Conservation (phyloP, 768 basidiomycete species). For the Tulasnella sp. region DNA sequence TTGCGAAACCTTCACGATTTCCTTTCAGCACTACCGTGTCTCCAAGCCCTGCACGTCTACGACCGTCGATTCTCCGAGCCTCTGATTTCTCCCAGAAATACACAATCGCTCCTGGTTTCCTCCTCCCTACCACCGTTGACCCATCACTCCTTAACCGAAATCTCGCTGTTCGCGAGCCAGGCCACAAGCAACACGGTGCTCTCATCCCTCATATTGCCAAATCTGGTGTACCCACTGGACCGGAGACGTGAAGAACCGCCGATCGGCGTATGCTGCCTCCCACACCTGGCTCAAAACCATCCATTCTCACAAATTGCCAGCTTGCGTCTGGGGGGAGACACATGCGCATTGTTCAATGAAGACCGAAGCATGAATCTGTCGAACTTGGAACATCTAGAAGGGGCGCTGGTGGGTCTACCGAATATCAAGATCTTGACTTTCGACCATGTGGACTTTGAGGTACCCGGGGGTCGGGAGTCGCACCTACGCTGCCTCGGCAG, state of each 20-base stretch:
- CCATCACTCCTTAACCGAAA: too few species aligned
- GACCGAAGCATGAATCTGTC: background rate
- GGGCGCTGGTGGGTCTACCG: background rate
- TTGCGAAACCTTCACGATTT: conserved; percentile 71
- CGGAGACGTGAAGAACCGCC: background rate
- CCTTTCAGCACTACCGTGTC: conserved; percentile 41
- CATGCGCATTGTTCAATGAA: too few species aligned
- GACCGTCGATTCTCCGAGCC: too few species aligned
- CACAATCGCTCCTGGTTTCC: too few species aligned
- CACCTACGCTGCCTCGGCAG: background rate
- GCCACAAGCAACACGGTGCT: too few species aligned
- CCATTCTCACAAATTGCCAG: background rate
- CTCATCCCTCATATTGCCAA: background rate
- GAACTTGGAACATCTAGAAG: background rate
- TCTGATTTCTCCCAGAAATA: too few species aligned
- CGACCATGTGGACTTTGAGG: background rate
- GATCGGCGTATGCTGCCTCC: background rate
- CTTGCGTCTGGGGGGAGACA: background rate
- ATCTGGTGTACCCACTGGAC: background rate
- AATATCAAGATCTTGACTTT: background rate
- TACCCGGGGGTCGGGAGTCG: background rate
- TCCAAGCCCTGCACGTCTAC: conserved; percentile 32
- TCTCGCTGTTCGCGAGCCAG: too few species aligned
- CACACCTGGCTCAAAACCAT: background rate
- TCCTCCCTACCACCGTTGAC: too few species aligned